Conservation (phyloP, 176 grass and related monocot species). For the Carex pumila region DNA sequence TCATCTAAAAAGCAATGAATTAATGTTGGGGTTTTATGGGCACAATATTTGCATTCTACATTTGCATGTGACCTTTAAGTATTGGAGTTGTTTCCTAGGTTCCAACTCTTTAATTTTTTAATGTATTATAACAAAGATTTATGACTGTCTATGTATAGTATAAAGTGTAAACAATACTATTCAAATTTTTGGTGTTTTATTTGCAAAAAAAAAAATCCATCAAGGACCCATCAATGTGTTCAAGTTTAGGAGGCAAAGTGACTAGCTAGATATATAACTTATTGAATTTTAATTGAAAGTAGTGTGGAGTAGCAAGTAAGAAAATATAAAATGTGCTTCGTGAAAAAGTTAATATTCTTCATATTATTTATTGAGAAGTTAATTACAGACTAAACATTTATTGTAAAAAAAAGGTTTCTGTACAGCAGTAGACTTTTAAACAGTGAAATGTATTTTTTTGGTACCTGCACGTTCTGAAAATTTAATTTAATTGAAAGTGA, state of each 20-base stretch:
- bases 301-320: not conserved
- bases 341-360: too few species aligned
- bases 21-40: constrained; percentile 3
- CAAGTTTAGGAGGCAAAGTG: not conserved
- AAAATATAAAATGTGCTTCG: not conserved
- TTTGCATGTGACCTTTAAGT: constrained; percentile 54
- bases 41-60: constrained; percentile 13
- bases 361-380: not conserved
- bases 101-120: constrained; percentile 35
- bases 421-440: not conserved
- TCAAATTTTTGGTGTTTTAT: not conserved
- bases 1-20: constrained; percentile 32
- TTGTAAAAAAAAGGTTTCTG: too few species aligned
- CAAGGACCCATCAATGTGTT: not conserved
- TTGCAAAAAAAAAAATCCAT: not conserved
- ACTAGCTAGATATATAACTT: not conserved
- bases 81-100: constrained; percentile 74
- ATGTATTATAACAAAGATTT: constrained; percentile 25
- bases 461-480: not conserved
- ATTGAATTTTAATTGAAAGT: not conserved
- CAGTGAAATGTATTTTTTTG: not conserved
- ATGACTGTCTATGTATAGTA: constrained; percentile 4
- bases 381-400: too few species aligned
- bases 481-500: too few species aligned
- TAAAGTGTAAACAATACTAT: not conserved